phyloP scores from a whole-genome alignment of 495 filamentous ascomycete species.

The Physcia stellaris region DNA sequence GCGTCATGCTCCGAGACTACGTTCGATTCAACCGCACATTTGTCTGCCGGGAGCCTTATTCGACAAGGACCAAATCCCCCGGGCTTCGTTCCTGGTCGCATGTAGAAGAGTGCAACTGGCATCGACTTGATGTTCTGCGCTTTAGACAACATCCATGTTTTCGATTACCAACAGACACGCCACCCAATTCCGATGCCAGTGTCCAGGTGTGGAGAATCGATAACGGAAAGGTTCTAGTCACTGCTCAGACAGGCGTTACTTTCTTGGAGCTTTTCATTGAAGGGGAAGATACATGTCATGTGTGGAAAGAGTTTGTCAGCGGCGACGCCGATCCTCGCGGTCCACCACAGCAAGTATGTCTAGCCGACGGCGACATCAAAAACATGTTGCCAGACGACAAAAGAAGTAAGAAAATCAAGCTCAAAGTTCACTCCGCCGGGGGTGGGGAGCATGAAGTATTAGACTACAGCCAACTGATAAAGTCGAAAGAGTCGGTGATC shows the following conservation, averaged over 20 bases:
- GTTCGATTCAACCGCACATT: conserved; percentile 74
- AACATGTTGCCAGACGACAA: conserved; percentile 53
- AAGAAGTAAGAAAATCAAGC: conserved; percentile 52
- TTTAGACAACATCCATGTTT: conserved; percentile 91
- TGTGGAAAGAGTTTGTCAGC: conserved; percentile 65
- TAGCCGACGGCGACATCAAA: conserved; percentile 65
- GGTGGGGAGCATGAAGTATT: conserved; percentile 59
- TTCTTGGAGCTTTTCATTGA: conserved; percentile 70
- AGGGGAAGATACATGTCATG: conserved; percentile 58
- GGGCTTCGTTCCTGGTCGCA: conserved; percentile 56
- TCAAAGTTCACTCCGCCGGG: conserved; percentile 61
- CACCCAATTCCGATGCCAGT: conserved; percentile 54
- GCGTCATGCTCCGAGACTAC: conserved; percentile 83
- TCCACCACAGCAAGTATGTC: conserved; percentile 50
- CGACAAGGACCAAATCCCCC: conserved; percentile 67
- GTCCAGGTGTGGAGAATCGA: conserved; percentile 83
- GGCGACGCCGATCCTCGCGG: conserved; percentile 41
- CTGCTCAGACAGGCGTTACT: conserved; percentile 65
- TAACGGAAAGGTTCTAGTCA: conserved; percentile 63
- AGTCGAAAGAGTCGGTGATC: conserved; percentile 54
- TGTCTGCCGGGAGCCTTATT: conserved; percentile 61
- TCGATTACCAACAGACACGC: conserved; percentile 59
- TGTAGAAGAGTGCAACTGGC: conserved; percentile 77
- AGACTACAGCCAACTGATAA: conserved; percentile 52
- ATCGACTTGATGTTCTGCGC: conserved; percentile 72